Base-by-base conservation (phyloP, 352 stramenopile species). In the Globisporangium iwayamae region DNA sequence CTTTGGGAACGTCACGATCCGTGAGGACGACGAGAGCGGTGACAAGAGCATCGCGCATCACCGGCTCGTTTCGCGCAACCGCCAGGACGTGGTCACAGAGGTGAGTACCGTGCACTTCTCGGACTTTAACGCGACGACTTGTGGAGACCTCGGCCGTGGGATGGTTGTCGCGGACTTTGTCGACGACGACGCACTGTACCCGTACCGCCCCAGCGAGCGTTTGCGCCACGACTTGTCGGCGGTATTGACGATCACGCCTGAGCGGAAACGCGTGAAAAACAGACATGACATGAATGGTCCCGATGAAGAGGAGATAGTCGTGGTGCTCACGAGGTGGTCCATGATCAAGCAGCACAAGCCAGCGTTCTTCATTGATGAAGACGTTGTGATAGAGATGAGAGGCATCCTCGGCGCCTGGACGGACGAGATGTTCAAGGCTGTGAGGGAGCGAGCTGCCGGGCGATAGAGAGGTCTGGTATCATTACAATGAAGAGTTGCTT, bases 11-110 rank as follows among this genome's bases (percentile, higher is more conserved):
- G 60, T 88, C 34, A 88, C 75, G 4, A 73, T 84, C 32, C 75
- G 76, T 46, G 76, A 85, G 60, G 75, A 85, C 41, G 74, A 81
- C 50, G 68, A 74, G n/a, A 82, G 65, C 46, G 75, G 67, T 10
- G 67, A 78, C n/a, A 50, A 62, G 22, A 71, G 66, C 16, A 69
- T 80, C 8, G 64, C 72, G 2, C 77, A 86, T 38, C 73, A 73
- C 22, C 76, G 75, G 1, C 73, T 86, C 6, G 62, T 81, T 0
- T 72, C 74, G 39, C 71, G 63, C 4, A 64, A 73, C 5, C 53
- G 64, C 0, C 66, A 63, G 7, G 71, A 68, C 0, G 59, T 76
- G 3, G 55, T 68, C 14, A 62, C 79, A 1, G 74, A 75, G 30
- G 73, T 71, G 45, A 85, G 80, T 59, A 68, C 38, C 2, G 66